phyloP scores from a whole-genome alignment of 257 asterid species.

The Solanum chmielewskii region DNA sequence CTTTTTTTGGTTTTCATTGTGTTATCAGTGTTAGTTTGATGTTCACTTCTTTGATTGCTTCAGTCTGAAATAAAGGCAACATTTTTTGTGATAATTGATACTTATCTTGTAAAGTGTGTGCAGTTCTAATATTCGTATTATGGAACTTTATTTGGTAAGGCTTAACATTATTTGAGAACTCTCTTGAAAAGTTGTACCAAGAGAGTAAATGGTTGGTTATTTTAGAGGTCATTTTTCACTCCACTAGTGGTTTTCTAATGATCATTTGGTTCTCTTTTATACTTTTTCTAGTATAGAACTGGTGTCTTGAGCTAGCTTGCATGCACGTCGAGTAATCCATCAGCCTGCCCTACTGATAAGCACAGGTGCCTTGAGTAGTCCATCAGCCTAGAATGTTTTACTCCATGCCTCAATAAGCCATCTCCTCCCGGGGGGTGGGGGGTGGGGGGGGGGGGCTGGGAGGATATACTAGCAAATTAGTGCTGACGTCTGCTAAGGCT shows the following conservation, averaged over 20 bases:
- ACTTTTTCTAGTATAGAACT: not conserved
- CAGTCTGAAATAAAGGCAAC: slow-evolving; percentile 27
- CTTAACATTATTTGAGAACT: not conserved
- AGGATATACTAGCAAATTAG: not conserved
- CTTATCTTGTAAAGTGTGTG: slow-evolving; percentile 6
- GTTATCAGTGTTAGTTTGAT: slow-evolving; percentile 1
- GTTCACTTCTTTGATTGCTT: slow-evolving; percentile 41
- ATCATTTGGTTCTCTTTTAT: not conserved
- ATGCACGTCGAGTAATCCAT: not conserved
- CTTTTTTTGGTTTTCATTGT: not conserved
- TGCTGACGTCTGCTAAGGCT: not conserved
- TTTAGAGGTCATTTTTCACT: not conserved
- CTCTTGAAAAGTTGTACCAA: not conserved
- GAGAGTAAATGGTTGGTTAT: not conserved
- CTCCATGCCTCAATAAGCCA: not conserved
- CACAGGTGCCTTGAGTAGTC: not conserved
- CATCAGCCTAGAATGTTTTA: not conserved
- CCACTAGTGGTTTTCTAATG: not conserved
- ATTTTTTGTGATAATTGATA: slow-evolving; percentile 15
- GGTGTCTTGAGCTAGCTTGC: not conserved
- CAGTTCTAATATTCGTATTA: not conserved
- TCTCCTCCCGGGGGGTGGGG: not conserved
- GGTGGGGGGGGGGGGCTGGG: not conserved
- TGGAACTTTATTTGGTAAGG: not conserved
- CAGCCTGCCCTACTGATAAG: not conserved